A percentile compares a stretch with the other conserved stretches of the same genome.
phyloP scores from a whole-genome alignment of 2,329 filamentous ascomycete species.

The Fusarium xyrophilum region DNA sequence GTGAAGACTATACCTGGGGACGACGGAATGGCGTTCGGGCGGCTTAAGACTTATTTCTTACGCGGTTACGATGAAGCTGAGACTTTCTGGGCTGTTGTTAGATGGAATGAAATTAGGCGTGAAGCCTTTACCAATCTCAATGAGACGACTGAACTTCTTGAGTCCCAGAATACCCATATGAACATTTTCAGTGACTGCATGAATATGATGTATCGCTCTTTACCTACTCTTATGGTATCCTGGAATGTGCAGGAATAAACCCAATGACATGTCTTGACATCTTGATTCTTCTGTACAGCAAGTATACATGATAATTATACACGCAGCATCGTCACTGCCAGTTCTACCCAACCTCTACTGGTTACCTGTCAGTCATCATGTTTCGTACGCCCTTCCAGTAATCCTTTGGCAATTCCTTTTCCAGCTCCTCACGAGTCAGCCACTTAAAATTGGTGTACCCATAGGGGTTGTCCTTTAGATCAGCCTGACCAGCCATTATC shows the following conservation, averaged over 20 bases:
- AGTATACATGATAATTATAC: conserved; percentile 44
- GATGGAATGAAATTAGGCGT: conserved; percentile 21
- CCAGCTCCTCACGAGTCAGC: conserved; percentile 88
- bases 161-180: conserved; percentile 9
- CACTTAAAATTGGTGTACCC: conserved; percentile 87
- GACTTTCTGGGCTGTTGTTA: conserved; percentile 21
- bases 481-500: conserved; percentile 95
- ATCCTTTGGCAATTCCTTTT: conserved; percentile 66
- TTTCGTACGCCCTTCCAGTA: conserved; percentile 81
- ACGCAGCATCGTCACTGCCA: conserved; percentile 35
- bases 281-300: conserved; percentile 39
- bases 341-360: conserved; percentile 1
- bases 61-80: conserved; percentile 35
- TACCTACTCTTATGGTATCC: neutral
- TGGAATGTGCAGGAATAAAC: neutral
- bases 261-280: conserved; percentile 6
- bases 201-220: neutral
- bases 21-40: conserved; percentile 38
- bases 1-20: conserved; percentile 33
- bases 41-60: conserved; percentile 38
- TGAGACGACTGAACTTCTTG: conserved; percentile 25
- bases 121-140: conserved; percentile 16
- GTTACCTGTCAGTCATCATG: conserved; percentile 81
- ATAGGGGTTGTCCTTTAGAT: conserved; percentile 74
- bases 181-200: neutral